These are phyloP conservation scores for Rheum nobile DNA, from an alignment of 148 eudicot species.

Conservation along the genomic window DNA sequence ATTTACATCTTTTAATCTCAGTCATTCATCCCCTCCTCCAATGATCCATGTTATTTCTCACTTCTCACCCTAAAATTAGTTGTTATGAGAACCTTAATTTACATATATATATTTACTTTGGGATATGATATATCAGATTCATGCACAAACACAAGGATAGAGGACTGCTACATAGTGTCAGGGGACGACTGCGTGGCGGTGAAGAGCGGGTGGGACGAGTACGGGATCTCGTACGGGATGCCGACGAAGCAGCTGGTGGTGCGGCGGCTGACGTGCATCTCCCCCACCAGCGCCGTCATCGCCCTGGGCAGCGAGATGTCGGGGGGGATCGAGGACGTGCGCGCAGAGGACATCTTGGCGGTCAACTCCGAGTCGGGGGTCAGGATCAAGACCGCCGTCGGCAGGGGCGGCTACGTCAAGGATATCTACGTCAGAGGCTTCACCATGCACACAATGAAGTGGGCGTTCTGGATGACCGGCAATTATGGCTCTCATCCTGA, in stretches of 20 bases:
- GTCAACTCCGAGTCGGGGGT: conserved; percentile 81
- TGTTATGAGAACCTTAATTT: no score
- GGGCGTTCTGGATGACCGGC: conserved; percentile 94
- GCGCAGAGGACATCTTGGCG: conserved; percentile 79
- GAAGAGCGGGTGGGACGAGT: conserved; percentile 97
- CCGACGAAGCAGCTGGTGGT: conserved; percentile 74
- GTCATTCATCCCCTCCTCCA: no score
- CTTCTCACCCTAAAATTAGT: no score
- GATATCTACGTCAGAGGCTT: conserved; percentile 69
- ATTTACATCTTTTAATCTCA: no score
- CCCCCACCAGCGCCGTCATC: conserved; percentile 75
- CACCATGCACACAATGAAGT: conserved; percentile 80
- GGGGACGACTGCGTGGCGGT: conserved; percentile 95
- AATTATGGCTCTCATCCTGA: conserved; percentile 85
- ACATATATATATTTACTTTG: not conserved
- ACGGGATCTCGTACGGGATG: conserved; percentile 78
- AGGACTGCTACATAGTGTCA: conserved; percentile 87
- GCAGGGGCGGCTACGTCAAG: conserved; percentile 83
- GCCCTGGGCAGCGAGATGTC: conserved; percentile 99
- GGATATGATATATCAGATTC: conserved; percentile 37
- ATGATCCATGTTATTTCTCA: no score
- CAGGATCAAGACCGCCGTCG: conserved; percentile 70
- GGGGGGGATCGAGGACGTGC: conserved; percentile 81
- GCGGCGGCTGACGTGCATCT: conserved; percentile 79
- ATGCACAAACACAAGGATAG: conserved; percentile 69